These are phyloP conservation scores for Trypanosoma cruzi DNA, from an alignment of 208 protist genomes.

Conservation along the genomic window DNA sequence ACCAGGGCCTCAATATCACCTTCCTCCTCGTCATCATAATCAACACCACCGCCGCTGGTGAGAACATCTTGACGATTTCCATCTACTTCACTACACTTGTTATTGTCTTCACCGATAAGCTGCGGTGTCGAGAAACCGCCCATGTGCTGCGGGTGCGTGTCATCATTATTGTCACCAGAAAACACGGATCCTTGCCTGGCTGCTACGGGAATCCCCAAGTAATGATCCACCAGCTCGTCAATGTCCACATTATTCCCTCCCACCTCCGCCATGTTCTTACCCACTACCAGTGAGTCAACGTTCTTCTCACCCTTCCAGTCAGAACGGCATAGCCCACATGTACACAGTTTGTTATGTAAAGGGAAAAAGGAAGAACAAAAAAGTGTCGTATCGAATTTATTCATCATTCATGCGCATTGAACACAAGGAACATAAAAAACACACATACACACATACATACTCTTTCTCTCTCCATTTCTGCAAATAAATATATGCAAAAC, in stretches of 20 bases:
- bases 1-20: slow-evolving; percentile 14
- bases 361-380: not conserved
- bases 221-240: slow-evolving; percentile 18
- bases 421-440: not conserved
- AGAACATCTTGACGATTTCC: no score
- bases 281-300: not conserved
- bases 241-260: slow-evolving; percentile 21
- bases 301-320: not conserved
- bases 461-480: no score
- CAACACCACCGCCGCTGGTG: not conserved
- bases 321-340: not conserved
- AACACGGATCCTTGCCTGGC: not conserved
- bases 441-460: not conserved
- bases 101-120: not conserved
- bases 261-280: not conserved
- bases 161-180: not conserved
- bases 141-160: not conserved
- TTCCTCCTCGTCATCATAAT: not conserved
- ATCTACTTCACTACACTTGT: no score
- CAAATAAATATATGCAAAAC: not conserved
- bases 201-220: slow-evolving; percentile 3
- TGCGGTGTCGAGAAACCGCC: not conserved
- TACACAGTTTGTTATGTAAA: not conserved
- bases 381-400: no score
- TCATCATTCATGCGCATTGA: no score